Evolutionary conservation across 352 stramenopile genomes (phyloP), one percentile per base, ranked within the genome.

Genomic region (Globisporangium middletonii): DNA sequence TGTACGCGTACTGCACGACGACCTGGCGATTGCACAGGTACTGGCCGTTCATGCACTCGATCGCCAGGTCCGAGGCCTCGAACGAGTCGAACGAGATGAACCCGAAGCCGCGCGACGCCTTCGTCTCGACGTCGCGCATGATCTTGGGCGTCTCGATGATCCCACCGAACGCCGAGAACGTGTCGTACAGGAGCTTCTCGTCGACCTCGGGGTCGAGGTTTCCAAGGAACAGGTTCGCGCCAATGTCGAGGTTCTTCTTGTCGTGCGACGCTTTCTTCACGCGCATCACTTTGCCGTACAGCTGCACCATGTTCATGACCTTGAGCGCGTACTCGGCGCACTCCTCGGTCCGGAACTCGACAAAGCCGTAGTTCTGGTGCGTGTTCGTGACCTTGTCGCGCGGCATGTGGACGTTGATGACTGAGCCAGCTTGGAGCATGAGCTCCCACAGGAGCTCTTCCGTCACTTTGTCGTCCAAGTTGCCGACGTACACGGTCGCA

Each of bases 31-130:
- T 99, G 69, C 94, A 98, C 47, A 99, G 73, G 70, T 95, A 99
- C 74, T 99, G 97, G 50, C 92, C 92, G 75, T 99, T 95, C 97
- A 99, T 99, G 72, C 94, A 99, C 72, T 99, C 97, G 69, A 99
- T 99, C 13, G 97, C 97, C 19, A 98, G 78, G 70, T 99, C 97
- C 9, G 91, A 87, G 0, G 97, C 91, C 66, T 99, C 96, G 61
- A 99, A 99, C 18, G 81, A 87, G 71, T 99, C 96, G 60, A 97
- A 99, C 59, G 75, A 91, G 9, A 99, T 89, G 72, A 99, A 99
- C 1, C 94, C 97, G 71, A 98, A 99, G 48, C 97, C 97, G 55
- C 97, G 96, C 33, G 84, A 96, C 35, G 77, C 67, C 58, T 95
- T 95, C 9, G 92, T 98, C 11, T 97, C 92, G 1, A 83, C 73